These are phyloP conservation scores for Russula ochroleuca DNA, from an alignment of 768 basidiomycete genomes.

Conservation along the genomic window DNA sequence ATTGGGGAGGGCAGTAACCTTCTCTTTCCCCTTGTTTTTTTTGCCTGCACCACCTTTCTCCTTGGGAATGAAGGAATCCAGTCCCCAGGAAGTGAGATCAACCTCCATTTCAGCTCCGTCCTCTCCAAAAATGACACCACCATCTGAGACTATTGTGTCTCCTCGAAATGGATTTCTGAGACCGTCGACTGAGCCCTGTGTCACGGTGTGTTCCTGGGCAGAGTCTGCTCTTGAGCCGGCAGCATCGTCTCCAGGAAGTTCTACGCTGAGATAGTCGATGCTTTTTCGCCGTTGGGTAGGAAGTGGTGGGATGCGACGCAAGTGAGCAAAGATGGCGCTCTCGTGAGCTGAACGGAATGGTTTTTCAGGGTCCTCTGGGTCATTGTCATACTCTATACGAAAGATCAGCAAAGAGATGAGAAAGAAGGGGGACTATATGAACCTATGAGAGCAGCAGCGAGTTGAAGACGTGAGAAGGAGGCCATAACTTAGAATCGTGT, in stretches of 20 bases:
- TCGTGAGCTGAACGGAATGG: constrained; percentile 68
- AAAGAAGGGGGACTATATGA: constrained; percentile 30
- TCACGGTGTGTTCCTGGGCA: constrained; percentile 45
- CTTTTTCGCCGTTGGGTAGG: constrained; percentile 49
- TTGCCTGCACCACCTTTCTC: constrained; percentile 48
- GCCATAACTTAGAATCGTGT: constrained; percentile 29
- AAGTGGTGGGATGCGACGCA: constrained; percentile 53
- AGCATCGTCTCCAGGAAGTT: constrained; percentile 58
- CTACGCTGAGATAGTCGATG: constrained; percentile 61
- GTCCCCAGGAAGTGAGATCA: constrained; percentile 79
- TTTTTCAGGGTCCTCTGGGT: constrained; percentile 59
- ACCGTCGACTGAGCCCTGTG: constrained; percentile 55
- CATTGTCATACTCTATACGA: constrained; percentile 81
- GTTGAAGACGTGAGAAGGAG: constrained; percentile 76
- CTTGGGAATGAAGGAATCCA: constrained; percentile 71
- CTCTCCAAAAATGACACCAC: constrained; percentile 39
- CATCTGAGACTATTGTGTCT: constrained; percentile 56
- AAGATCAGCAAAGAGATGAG: constrained; percentile 4
- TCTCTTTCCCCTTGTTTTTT: constrained; percentile 36
- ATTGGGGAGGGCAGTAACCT: constrained; percentile 42
- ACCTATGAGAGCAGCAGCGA: constrained; percentile 86
- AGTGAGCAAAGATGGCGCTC: constrained; percentile 81
- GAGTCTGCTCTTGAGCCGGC: constrained; percentile 38
- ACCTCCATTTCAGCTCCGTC: constrained; percentile 62
- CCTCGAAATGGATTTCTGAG: constrained; percentile 71